phyloP scores from a whole-genome alignment of 768 basidiomycete genomes.

The Coprinopsis cinerea region DNA sequence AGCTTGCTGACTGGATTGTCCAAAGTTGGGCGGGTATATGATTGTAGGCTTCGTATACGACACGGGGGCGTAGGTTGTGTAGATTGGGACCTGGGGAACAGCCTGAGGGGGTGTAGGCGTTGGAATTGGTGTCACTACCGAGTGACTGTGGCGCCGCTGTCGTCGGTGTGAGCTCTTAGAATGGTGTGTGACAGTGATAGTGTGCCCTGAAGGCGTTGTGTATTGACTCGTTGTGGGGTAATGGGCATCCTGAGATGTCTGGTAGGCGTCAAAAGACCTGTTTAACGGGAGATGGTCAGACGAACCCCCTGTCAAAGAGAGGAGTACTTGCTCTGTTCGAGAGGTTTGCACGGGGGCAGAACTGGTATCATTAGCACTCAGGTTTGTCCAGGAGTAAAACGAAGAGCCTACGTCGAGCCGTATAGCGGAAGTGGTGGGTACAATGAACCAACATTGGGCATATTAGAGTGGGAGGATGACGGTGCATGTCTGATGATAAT shows the following conservation, averaged over 20 bases:
- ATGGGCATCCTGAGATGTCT: neutral
- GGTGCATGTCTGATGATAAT: neutral
- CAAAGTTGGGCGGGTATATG: constrained; percentile 14
- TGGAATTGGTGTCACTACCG: neutral
- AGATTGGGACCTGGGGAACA: too few relatives aligned
- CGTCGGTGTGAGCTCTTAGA: constrained; percentile 5
- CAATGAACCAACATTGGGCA: constrained; percentile 10
- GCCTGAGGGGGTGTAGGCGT: constrained; percentile 1
- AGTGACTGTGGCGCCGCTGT: constrained; percentile 10
- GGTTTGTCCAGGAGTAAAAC: neutral
- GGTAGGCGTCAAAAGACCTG: neutral
- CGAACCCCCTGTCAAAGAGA: neutral
- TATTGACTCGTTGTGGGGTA: constrained; percentile 1
- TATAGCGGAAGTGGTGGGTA: constrained; percentile 2
- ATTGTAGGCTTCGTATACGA: constrained; percentile 10
- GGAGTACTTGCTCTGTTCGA: neutral
- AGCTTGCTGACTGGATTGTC: constrained; percentile 7
- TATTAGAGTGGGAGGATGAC: neutral
- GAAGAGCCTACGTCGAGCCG: constrained; percentile 1
- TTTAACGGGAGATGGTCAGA: neutral
- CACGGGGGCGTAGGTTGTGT: constrained; percentile 4
- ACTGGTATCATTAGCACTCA: neutral
- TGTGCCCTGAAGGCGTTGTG: neutral
- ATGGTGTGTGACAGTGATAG: constrained; percentile 9
- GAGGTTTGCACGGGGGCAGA: neutral